Evolutionary conservation across 177 flowering plant genomes (phyloP).

Genomic region (Vitis hybrid): DNA sequence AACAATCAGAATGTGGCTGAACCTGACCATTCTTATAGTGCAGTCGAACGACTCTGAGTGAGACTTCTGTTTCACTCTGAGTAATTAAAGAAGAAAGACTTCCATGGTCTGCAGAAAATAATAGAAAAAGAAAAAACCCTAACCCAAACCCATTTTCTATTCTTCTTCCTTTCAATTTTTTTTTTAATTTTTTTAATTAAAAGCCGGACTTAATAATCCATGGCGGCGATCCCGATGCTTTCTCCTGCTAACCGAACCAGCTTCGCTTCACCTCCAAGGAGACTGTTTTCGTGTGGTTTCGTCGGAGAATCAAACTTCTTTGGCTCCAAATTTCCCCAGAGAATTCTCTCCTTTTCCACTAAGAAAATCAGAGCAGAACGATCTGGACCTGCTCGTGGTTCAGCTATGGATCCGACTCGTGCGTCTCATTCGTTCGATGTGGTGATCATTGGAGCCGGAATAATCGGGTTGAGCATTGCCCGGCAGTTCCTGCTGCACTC

Average conservation of each 20-base stretch:
- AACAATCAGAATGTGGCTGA: too few relatives aligned
- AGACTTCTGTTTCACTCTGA: too few relatives aligned
- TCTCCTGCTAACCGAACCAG: background rate
- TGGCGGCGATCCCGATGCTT: background rate
- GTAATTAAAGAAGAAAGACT: too few relatives aligned
- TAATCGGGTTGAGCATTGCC: conserved; percentile 86
- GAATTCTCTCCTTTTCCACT: background rate
- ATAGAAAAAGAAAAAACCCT: too few relatives aligned
- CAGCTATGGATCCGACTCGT: background rate
- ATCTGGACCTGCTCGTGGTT: conserved; percentile 1
- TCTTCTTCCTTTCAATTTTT: too few relatives aligned
- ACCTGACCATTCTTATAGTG: too few relatives aligned
- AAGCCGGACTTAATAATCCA: background rate
- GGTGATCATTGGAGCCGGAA: conserved; percentile 83
- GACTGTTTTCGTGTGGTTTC: background rate
- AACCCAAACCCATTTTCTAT: too few relatives aligned
- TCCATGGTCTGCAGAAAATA: too few relatives aligned
- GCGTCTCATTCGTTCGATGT: conserved; percentile 52
- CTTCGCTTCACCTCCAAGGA: background rate
- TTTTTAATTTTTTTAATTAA: too few relatives aligned
- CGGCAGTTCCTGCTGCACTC: conserved; percentile 76
- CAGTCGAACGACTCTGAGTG: too few relatives aligned
- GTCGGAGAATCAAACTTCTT: conserved; percentile 6
- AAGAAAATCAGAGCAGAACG: conserved; percentile 1
- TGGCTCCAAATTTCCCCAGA: conserved; percentile 3